Percentiles rank a stretch among this genome's conserved stretches.
These are phyloP conservation scores for Turnera subulata DNA, from an alignment of 345 rosid species.

Conservation along the genomic window DNA sequence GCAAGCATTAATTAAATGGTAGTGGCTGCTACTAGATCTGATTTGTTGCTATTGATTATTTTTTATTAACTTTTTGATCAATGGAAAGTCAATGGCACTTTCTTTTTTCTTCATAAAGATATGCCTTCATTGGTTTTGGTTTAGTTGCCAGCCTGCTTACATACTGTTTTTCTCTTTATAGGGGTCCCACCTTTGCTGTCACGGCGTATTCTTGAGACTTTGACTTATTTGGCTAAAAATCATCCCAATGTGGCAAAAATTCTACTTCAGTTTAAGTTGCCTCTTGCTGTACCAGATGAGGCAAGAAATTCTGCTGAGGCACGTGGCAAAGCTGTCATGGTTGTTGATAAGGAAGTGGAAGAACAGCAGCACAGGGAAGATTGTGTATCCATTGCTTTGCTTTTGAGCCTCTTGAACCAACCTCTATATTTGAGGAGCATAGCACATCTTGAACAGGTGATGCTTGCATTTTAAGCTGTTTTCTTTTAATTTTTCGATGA, in stretches of 20 bases:
- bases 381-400: conserved; percentile 60
- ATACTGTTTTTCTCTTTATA: conserved; percentile 19
- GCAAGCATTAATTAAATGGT: too few species aligned
- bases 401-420: conserved; percentile 83
- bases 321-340: conserved; percentile 69
- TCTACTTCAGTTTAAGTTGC: conserved; percentile 61
- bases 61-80: not conserved
- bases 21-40: too few species aligned
- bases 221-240: conserved; percentile 80
- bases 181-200: conserved; percentile 94
- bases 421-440: conserved; percentile 90
- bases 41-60: not conserved
- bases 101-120: too few species aligned
- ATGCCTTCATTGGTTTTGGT: not conserved
- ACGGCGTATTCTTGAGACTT: conserved; percentile 82
- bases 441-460: conserved; percentile 97
- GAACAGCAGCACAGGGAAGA: conserved; percentile 37
- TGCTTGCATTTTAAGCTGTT: not conserved
- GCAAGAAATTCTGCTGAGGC: conserved; percentile 34
- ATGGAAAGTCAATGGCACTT: not conserved
- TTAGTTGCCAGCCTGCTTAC: not conserved
- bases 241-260: conserved; percentile 80
- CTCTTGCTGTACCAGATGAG: conserved; percentile 41
- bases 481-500: not conserved
- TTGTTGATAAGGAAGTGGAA: conserved; percentile 42